A percentile compares a stretch with the other conserved stretches of the same genome.
Evolutionary conservation across 2,329 filamentous ascomycete species (phyloP).

Genomic region (Trichoderma citrinoviride): DNA sequence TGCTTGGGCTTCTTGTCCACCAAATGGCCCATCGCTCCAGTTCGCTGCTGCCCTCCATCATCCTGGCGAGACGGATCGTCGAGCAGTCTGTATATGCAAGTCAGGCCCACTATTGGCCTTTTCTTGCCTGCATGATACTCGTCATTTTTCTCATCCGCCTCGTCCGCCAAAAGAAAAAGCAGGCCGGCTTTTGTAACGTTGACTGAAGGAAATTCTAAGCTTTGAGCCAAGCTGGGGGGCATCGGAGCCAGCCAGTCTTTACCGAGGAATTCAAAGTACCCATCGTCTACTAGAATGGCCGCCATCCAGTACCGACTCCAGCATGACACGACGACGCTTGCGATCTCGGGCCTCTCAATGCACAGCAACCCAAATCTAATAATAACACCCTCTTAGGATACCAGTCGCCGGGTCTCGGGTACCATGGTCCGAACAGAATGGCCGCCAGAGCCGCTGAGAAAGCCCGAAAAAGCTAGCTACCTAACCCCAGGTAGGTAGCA

Average conservation of each 20-base stretch:
- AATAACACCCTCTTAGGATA: neutral
- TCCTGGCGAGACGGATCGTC: neutral
- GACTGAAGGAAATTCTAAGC: neutral
- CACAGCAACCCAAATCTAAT: slow-evolving; percentile 17
- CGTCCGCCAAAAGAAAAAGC: neutral
- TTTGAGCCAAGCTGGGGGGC: neutral
- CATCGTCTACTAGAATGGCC: neutral
- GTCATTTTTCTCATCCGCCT: neutral
- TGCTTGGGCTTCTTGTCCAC: slow-evolving; percentile 1
- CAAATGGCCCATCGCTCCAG: slow-evolving; percentile 8
- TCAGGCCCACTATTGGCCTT: neutral
- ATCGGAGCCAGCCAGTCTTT: neutral
- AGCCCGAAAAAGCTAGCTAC: neutral
- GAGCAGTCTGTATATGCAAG: slow-evolving; percentile 13
- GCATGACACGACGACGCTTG: neutral
- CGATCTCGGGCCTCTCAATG: slow-evolving; percentile 1
- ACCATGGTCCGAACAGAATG: neutral
- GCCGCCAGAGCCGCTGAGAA: slow-evolving; percentile 8
- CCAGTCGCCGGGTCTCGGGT: neutral
- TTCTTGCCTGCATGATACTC: slow-evolving; percentile 18
- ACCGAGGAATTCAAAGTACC: neutral
- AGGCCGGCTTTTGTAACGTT: neutral
- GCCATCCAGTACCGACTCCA: neutral
- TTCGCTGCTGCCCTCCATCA: slow-evolving; percentile 5
- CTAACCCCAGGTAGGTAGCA: too few species aligned